Evolutionary conservation across 768 basidiomycete genomes (phyloP).

Genomic region (Pleurotus djamor): DNA sequence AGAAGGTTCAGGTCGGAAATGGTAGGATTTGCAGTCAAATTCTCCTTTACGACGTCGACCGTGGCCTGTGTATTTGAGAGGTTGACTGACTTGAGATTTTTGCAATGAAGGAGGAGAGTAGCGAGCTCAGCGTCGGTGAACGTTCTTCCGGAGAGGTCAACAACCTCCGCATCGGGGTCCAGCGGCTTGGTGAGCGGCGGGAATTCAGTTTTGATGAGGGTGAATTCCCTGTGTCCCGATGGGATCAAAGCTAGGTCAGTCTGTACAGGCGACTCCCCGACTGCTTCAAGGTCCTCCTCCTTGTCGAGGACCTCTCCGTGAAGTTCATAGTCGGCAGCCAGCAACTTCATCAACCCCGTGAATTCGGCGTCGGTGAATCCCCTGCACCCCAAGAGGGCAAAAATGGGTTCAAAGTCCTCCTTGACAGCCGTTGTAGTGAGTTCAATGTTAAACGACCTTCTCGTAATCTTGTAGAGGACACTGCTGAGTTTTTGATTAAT

Average conservation of each 20-base stretch:
- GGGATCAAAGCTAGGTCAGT: conserved; percentile 12
- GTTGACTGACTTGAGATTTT: conserved; percentile 16
- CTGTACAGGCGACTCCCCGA: conserved; percentile 23
- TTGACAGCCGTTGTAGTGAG: conserved; percentile 21
- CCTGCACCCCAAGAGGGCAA: too few species aligned
- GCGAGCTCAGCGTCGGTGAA: conserved; percentile 21
- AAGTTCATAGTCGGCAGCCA: too few species aligned
- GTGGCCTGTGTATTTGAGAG: conserved; percentile 24
- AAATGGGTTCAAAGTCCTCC: too few species aligned
- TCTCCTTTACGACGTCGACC: conserved; percentile 15
- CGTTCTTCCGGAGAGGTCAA: conserved; percentile 21
- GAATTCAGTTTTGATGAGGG: conserved; percentile 23
- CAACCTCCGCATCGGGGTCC: conserved; percentile 4
- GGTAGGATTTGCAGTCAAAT: conserved; percentile 16
- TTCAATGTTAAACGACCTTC: conserved; percentile 20
- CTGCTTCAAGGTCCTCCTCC: too few species aligned
- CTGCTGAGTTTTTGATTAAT: too few species aligned
- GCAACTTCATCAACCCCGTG: too few species aligned
- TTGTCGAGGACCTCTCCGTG: too few species aligned
- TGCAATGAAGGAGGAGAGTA: conserved; percentile 9
- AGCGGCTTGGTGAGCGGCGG: conserved; percentile 19
- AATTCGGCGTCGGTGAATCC: too few species aligned
- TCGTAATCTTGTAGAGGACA: conserved; percentile 18
- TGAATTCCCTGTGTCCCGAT: conserved; percentile 12
- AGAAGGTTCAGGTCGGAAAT: conserved; percentile 23